Evolutionary conservation across 2,329 filamentous ascomycete genomes (phyloP), one percentile per base, ranked within the genome.

Genomic region (Coleophoma crateriformis): DNA sequence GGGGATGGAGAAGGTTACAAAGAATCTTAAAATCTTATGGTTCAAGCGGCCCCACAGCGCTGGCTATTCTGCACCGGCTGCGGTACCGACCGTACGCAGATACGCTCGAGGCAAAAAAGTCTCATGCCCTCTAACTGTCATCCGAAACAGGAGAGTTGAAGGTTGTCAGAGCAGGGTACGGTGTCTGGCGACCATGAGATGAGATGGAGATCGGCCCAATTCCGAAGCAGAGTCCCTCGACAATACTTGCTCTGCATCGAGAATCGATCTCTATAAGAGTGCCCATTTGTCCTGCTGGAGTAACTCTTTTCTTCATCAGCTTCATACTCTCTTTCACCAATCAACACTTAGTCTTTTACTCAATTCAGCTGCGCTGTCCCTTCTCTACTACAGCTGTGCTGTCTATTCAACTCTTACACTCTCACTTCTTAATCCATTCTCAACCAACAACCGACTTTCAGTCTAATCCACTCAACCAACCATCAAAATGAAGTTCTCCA

Each of bases 401-500:
- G 58, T 60, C 49, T 54, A 55, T 56, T 57, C 48, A 52, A 50
- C 50, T 60, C 50, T 56, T 51, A 59, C 45, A 44, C 27, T 46
- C 33, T 47, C 48, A 48, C 45, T 35, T 15, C 10, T 47, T 47
- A 56, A 56, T 54, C 47, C 37, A 49, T 49, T 39, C 41, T 45
- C 54, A 57, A 57, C 35, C 15, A 22, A 27, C n/a, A 17, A 44
- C 19, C 48, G 46, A 42, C 13, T 33, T 47, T 12, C 35, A 17
- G 35, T 38, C 15, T 17, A 38, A n/a, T 17, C 35, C 6, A 49
- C n/a, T 33, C 38, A 44, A 37, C 15, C 14, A 38, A 52, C 35
- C 44, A 51, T 50, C 50, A 58, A 51, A 27, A 61, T 70, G 68
- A 66, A 66, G 56, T 69, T 70, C 62, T 64, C 65, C 13, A 46